Evolutionary conservation across 805 yeast species (phyloP), one percentile per base, ranked within the genome.

Genomic region (Cyberlindnera americana): DNA sequence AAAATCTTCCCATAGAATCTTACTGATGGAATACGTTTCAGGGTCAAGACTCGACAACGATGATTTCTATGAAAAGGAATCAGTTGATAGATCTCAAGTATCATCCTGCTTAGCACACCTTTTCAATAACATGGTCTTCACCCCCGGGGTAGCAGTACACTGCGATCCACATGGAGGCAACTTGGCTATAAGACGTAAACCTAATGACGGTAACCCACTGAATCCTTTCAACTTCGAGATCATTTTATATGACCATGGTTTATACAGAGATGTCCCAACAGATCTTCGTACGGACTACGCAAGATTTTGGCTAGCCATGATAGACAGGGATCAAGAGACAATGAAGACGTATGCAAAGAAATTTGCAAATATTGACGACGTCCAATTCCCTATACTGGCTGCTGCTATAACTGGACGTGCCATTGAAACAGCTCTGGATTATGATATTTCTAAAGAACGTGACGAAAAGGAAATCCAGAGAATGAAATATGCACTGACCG

Each of bases 151-250:
- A 17, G 87, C 91, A 1, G 75, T 93, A 30, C 99, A 93, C 60
- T 93, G 99, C 65, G 99, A 93, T 60, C 99, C 99, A 1, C 99
- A 93, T 60, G 96, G 95, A 10, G 99, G 99, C 0, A 93, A 93
- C 55, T 67, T 93, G 43, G 96, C 98, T 0, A 87, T 93, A 17
- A 68, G 89, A 40, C 64, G 70, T 1, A 50, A 65, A 15, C 52
- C 61, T 7, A 46, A 52, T 15, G 49, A 52, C 22, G 59, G 43
- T 25, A 50, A 43, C 37, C 42, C 43, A 3, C 36, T 50, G 10
- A 66, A 69, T 19, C 63, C 65, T 4, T 88, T 82, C 56, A 90
- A 91, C 58, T 93, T 93, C 59, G 99, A 93, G 61, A 86, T 93
- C 37, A 70, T 93, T 6, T 69, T 93, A 15, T 95, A 88, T 59